These are phyloP conservation scores for Mimosa pudica DNA, from an alignment of 306 rosid genomes.

Conservation along the genomic window DNA sequence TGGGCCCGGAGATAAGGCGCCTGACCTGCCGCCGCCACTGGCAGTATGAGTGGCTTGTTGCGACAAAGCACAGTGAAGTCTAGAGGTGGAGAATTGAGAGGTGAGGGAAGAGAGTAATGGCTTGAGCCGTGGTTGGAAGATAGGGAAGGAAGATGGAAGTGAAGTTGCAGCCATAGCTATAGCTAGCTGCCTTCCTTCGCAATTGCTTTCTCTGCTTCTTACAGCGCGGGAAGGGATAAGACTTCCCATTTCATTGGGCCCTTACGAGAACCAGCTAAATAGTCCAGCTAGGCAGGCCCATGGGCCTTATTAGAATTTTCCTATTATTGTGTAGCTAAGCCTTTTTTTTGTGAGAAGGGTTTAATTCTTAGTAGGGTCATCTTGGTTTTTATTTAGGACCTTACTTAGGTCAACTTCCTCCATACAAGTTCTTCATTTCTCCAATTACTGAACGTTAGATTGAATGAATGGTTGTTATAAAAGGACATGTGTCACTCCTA, in stretches of 20 bases:
- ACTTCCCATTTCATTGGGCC: not conserved
- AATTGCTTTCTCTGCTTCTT: not conserved
- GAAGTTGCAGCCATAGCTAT: slow-evolving; percentile 46
- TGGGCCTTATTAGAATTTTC: not conserved
- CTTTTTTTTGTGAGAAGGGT: too few relatives aligned
- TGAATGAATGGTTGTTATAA: too few relatives aligned
- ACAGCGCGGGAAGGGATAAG: slow-evolving; percentile 10
- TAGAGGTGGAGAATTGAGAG: slow-evolving; percentile 27
- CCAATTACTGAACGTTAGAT: too few relatives aligned
- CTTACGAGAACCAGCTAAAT: too few relatives aligned
- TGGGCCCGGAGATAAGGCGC: slow-evolving; percentile 63
- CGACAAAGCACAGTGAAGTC: slow-evolving; percentile 45
- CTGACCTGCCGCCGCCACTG: slow-evolving; percentile 53
- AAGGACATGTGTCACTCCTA: too few relatives aligned
- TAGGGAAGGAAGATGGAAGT: slow-evolving; percentile 46
- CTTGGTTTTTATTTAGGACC: too few relatives aligned
- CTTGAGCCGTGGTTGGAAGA: slow-evolving; percentile 56
- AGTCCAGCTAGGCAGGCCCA: not conserved
- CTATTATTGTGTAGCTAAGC: not conserved
- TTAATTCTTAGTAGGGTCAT: too few relatives aligned
- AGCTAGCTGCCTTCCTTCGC: not conserved
- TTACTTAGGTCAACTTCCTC: too few relatives aligned
- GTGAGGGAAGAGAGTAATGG: slow-evolving; percentile 54
- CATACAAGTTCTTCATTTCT: too few relatives aligned
- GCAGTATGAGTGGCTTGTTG: slow-evolving; percentile 45